A percentile compares a stretch with the other conserved stretches of the same genome.
Evolutionary conservation across 306 rosid species (phyloP).

Genomic region (Vigna angularis): DNA sequence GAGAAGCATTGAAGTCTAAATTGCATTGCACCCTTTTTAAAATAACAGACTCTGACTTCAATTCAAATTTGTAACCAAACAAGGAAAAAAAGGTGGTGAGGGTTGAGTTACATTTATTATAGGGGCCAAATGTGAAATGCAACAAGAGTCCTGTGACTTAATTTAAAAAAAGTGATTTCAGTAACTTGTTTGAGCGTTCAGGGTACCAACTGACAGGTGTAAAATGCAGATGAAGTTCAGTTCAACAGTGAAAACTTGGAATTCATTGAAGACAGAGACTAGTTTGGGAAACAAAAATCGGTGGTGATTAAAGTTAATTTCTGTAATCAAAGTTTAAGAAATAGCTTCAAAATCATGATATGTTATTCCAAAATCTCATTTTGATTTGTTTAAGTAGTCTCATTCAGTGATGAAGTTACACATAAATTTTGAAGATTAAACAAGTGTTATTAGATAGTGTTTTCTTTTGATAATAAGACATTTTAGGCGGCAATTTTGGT

Average conservation of each 20-base stretch:
- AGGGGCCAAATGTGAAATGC: slow-evolving; percentile 42
- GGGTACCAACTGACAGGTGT: slow-evolving; percentile 41
- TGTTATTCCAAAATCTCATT: no score
- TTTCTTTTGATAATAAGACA: slow-evolving; percentile 7
- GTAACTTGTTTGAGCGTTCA: not conserved
- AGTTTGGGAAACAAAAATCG: slow-evolving; percentile 7
- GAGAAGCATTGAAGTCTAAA: slow-evolving; percentile 5
- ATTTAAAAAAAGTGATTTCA: slow-evolving; percentile 53
- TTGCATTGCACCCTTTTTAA: not conserved
- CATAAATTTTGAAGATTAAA: no score
- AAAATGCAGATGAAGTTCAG: slow-evolving; percentile 28
- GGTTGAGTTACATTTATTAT: slow-evolving; percentile 65
- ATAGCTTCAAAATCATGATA: no score
- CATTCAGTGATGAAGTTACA: no score
- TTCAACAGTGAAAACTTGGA: slow-evolving; percentile 24
- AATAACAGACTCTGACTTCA: slow-evolving; percentile 25
- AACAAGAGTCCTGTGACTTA: slow-evolving; percentile 79
- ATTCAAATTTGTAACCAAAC: slow-evolving; percentile 49
- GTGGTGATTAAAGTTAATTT: not conserved
- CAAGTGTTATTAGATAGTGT: not conserved
- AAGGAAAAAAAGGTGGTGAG: slow-evolving; percentile 50
- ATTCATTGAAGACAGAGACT: slow-evolving; percentile 39
- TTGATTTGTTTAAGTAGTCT: no score
- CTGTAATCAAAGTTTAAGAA: not conserved
- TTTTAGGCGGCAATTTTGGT: slow-evolving; percentile 24